phyloP scores from a whole-genome alignment of 2,329 filamentous ascomycete genomes.

The Ophiocordyceps unilateralis region DNA sequence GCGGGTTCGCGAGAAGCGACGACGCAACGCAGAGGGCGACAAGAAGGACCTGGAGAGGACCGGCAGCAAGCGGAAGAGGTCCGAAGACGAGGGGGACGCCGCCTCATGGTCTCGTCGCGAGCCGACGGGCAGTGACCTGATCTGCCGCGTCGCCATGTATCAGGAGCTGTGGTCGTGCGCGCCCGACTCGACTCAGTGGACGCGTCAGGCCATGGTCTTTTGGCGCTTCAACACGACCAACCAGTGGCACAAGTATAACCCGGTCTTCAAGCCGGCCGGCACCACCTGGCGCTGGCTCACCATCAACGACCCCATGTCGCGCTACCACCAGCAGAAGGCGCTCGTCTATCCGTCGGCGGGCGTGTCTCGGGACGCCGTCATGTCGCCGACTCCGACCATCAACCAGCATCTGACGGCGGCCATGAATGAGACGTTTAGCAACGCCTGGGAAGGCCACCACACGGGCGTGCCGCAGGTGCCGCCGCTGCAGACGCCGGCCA shows the following conservation, averaged over 20 bases:
- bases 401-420: constrained; percentile 33
- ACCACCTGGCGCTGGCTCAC: constrained; percentile 47
- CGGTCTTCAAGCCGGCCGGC: constrained; percentile 31
- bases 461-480: constrained; percentile 15
- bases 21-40: constrained; percentile 14
- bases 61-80: constrained; percentile 21
- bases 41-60: constrained; percentile 18
- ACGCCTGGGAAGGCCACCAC: constrained; percentile 29
- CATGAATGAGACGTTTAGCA: constrained; percentile 40
- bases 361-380: constrained; percentile 25
- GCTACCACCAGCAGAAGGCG: constrained; percentile 35
- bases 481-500: constrained; percentile 15
- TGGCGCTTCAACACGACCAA: constrained; percentile 43
- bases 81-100: constrained; percentile 22
- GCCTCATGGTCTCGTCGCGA: constrained; percentile 21
- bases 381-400: constrained; percentile 33
- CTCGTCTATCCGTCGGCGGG: constrained; percentile 18
- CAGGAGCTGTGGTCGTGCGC: constrained; percentile 45
- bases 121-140: constrained; percentile 34
- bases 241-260: constrained; percentile 31
- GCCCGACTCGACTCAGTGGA: constrained; percentile 30
- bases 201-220: constrained; percentile 40
- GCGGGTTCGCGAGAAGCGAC: constrained; percentile 19
- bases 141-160: constrained; percentile 47
- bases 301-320: constrained; percentile 40